These are phyloP conservation scores for Boletellus sp. DNA, from an alignment of 768 basidiomycete genomes.

Conservation along the genomic window DNA sequence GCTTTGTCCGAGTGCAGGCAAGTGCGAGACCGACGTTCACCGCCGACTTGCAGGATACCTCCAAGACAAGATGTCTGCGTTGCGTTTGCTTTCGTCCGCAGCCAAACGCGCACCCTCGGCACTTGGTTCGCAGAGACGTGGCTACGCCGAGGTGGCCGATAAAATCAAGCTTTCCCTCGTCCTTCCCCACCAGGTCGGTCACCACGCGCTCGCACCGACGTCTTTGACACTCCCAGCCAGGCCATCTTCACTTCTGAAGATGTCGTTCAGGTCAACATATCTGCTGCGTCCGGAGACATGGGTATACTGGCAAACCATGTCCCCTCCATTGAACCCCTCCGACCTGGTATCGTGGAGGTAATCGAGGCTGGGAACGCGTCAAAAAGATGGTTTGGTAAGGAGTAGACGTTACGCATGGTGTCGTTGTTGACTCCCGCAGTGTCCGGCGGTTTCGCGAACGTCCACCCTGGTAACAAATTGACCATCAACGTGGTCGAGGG, in stretches of 20 bases:
- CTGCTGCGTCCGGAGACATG: conserved; percentile 96
- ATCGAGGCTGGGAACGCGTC: conserved; percentile 72
- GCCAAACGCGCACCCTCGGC: conserved; percentile 55
- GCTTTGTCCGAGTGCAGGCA: conserved; percentile 24
- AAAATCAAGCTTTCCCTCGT: conserved; percentile 92
- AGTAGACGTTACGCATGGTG: not conserved
- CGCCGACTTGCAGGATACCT: not conserved
- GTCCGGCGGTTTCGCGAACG: conserved; percentile 94
- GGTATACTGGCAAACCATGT: conserved; percentile 99
- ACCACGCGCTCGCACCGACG: not conserved
- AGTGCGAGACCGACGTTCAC: not conserved
- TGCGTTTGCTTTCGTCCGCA: conserved; percentile 65
- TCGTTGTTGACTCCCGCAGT: conserved; percentile 45
- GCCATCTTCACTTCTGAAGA: conserved; percentile 87
- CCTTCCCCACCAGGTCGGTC: conserved; percentile 88
- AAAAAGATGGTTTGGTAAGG: conserved; percentile 97
- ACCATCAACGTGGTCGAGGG: conserved; percentile 98
- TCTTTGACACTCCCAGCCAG: conserved; percentile 40
- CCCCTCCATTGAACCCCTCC: conserved; percentile 92
- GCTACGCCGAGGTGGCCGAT: conserved; percentile 89
- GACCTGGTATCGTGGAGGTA: conserved; percentile 92
- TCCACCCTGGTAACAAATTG: conserved; percentile 94
- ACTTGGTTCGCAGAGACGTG: conserved; percentile 59
- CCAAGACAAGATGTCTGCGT: conserved; percentile 65
- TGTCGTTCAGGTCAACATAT: conserved; percentile 93